A percentile compares a stretch with the other conserved stretches of the same genome.
phyloP scores from a whole-genome alignment of 148 eudicot species.

The Polygonum maritimum region DNA sequence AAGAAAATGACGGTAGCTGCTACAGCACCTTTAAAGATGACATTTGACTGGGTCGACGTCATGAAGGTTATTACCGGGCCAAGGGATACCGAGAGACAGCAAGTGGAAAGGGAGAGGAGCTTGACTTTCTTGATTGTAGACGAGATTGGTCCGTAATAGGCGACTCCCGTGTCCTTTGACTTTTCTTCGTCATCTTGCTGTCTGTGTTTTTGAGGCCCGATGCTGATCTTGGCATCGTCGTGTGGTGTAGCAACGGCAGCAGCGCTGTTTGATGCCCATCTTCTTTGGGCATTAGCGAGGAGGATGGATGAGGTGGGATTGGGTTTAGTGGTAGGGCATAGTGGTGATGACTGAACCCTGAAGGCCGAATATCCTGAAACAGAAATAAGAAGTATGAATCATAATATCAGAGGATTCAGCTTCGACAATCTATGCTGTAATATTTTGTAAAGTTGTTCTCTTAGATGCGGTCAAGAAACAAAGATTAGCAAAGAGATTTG shows the following conservation, averaged over 20 bases:
- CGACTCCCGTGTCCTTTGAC: conserved; percentile 32
- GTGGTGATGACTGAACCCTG: conserved; percentile 27
- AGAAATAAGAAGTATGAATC: neutral
- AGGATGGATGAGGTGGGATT: conserved; percentile 21
- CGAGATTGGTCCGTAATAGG: conserved; percentile 84
- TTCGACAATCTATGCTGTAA: neutral
- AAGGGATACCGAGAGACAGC: conserved; percentile 86
- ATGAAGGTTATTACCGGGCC: conserved; percentile 97
- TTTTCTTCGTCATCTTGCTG: conserved; percentile 29
- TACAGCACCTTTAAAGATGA: conserved; percentile 89
- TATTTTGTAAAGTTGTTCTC: neutral
- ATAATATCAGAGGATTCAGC: neutral
- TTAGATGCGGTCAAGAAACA: neutral
- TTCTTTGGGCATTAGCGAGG: conserved; percentile 30
- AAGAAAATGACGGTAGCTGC: conserved; percentile 80
- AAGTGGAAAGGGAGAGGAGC: conserved; percentile 90
- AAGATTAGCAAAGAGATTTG: neutral
- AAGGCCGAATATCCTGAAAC: conserved; percentile 39
- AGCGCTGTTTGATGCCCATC: conserved; percentile 52
- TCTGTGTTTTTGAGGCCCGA: conserved; percentile 53
- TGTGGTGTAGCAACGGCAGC: conserved; percentile 16
- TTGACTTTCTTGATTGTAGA: conserved; percentile 83
- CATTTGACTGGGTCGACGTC: conserved; percentile 76
- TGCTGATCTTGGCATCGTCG: conserved; percentile 66
- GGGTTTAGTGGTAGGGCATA: conserved; percentile 16